Conservation (phyloP, 2,329 filamentous ascomycete genomes). For the Aplosporella prunicola region DNA sequence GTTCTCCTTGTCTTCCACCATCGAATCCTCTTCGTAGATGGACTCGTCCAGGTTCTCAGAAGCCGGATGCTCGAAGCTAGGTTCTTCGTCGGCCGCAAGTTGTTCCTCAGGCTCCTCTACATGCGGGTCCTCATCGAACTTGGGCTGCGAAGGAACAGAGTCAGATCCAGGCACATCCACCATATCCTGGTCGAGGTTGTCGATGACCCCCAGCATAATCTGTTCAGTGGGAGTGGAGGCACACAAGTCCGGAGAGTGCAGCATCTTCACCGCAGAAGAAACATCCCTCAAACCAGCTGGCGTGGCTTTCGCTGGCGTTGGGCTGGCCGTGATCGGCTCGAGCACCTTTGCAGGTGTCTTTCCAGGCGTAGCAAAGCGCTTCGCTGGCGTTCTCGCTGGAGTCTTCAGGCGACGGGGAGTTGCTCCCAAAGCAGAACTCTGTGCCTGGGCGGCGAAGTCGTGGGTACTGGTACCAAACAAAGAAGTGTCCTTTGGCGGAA, state of each 20-base stretch:
- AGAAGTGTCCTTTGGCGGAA: neutral
- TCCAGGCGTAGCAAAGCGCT: constrained; percentile 6
- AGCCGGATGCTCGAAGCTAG: too few species aligned
- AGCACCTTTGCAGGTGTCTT: constrained; percentile 3
- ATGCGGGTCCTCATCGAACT: too few species aligned
- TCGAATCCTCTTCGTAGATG: neutral
- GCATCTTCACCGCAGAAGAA: constrained; percentile 4
- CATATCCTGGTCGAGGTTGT: constrained; percentile 8
- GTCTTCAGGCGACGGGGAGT: constrained; percentile 7
- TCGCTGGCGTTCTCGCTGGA: constrained; percentile 5
- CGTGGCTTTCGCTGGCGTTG: constrained; percentile 5
- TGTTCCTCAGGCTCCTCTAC: constrained; percentile 2
- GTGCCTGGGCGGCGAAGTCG: constrained; percentile 1
- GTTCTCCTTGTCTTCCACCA: neutral
- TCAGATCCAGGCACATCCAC: neutral
- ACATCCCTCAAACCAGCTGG: constrained; percentile 9
- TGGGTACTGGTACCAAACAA: constrained; percentile 1
- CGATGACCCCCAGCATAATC: constrained; percentile 7
- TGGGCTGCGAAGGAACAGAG: too few species aligned
- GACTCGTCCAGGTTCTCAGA: too few species aligned
- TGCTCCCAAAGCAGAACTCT: constrained; percentile 2
- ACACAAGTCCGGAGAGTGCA: constrained; percentile 3
- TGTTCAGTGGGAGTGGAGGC: constrained; percentile 7
- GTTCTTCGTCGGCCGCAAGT: too few species aligned
- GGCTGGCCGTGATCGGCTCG: constrained; percentile 2